Conservation (phyloP, 257 asterid species). For the Jaltomata sinuosa region DNA sequence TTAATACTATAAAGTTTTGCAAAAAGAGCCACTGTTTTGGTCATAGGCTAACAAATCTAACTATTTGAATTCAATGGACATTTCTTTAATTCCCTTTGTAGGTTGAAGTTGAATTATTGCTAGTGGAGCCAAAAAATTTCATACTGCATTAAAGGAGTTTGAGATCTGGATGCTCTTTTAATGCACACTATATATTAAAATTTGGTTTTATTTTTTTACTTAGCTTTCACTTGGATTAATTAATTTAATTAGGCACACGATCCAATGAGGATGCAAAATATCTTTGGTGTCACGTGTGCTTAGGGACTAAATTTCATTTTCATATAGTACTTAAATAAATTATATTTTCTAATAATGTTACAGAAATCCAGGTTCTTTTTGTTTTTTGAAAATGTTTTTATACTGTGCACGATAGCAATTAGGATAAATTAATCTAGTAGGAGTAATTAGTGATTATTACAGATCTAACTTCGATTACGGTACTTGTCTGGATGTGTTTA, state of each 20-base stretch:
- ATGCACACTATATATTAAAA: neutral
- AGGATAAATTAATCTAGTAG: neutral
- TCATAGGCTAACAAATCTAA: neutral
- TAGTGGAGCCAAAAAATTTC: neutral
- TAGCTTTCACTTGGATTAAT: neutral
- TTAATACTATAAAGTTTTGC: neutral
- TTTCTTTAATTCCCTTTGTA: neutral
- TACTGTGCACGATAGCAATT: neutral
- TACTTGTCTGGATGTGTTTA: neutral
- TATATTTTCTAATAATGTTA: neutral
- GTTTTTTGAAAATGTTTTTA: neutral
- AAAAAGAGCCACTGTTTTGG: neutral
- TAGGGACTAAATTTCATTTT: neutral
- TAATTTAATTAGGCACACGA: constrained; percentile 5
- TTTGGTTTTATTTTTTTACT: neutral
- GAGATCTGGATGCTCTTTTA: neutral
- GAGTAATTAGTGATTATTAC: neutral
- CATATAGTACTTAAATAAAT: neutral
- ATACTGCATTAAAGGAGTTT: neutral
- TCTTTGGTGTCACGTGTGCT: constrained; percentile 4
- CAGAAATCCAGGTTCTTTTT: neutral
- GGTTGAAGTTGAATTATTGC: neutral
- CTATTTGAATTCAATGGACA: neutral
- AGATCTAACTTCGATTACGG: neutral
- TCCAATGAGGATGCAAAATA: constrained; percentile 16